Evolutionary conservation across 78 protist genomes (phyloP).

Genomic region (Dictyostelium brefeldianum): DNA sequence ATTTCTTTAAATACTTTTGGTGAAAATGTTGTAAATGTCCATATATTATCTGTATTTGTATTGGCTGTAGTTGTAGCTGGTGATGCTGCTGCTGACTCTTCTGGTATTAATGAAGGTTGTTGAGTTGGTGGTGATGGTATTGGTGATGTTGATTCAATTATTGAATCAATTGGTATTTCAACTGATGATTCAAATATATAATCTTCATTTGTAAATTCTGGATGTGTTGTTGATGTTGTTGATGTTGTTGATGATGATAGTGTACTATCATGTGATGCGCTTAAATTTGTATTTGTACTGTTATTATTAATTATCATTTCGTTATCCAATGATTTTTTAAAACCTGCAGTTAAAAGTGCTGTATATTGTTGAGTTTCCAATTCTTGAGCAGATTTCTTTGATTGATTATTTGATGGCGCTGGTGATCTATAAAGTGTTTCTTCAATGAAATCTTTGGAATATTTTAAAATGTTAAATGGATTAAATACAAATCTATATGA

Average conservation of each 20-base stretch:
- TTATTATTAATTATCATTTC: background rate
- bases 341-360: constrained; percentile 11
- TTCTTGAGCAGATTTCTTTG: background rate
- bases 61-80: background rate
- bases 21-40: constrained; percentile 33
- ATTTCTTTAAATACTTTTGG: constrained; percentile 58
- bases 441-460: constrained; percentile 70
- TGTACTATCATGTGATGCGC: background rate
- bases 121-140: background rate
- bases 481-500: constrained; percentile 40
- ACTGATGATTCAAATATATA: background rate
- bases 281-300: background rate
- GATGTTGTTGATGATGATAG: background rate
- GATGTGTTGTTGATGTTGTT: background rate
- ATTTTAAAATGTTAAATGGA: constrained; percentile 60
- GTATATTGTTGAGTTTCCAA: constrained; percentile 41
- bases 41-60: background rate
- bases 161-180: constrained; percentile 13
- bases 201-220: constrained; percentile 22
- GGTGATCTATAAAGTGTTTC: constrained; percentile 71
- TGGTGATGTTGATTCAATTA: background rate
- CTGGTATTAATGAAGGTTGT: background rate
- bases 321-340: constrained; percentile 39
- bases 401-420: background rate
- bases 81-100: background rate